Conservation (phyloP, 2,329 filamentous ascomycete species). For the Fusarium devonianum region DNA sequence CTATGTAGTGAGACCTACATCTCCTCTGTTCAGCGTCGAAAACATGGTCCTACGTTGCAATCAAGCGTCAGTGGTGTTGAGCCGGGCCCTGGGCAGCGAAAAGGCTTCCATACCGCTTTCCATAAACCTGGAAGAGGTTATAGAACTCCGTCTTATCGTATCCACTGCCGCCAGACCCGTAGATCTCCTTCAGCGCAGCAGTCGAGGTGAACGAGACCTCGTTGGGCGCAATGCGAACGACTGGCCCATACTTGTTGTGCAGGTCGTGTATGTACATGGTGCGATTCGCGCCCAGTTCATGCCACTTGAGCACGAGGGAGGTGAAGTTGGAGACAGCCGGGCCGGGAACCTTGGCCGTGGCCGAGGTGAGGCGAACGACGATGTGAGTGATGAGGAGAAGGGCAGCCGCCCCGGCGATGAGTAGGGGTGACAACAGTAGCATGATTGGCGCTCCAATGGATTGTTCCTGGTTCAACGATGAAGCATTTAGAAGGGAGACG, state of each 20-base stretch:
- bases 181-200: slow-evolving; percentile 67
- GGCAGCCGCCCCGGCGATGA: slow-evolving; percentile 33
- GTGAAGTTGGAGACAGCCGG: slow-evolving; percentile 58
- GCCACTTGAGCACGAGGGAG: slow-evolving; percentile 59
- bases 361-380: slow-evolving; percentile 43
- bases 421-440: slow-evolving; percentile 42
- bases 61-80: slow-evolving; percentile 3
- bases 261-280: slow-evolving; percentile 63
- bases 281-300: slow-evolving; percentile 62
- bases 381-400: slow-evolving; percentile 41
- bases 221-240: slow-evolving; percentile 63
- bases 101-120: slow-evolving; percentile 55
- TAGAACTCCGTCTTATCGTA: slow-evolving; percentile 73
- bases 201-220: slow-evolving; percentile 67
- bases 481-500: not conserved
- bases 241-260: slow-evolving; percentile 63
- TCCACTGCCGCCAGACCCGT: slow-evolving; percentile 66
- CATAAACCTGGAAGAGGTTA: slow-evolving; percentile 65
- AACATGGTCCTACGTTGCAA: slow-evolving; percentile 62
- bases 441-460: too few relatives aligned
- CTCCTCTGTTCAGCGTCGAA: slow-evolving; percentile 61
- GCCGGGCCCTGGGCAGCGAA: slow-evolving; percentile 4
- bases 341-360: slow-evolving; percentile 55
- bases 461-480: too few relatives aligned
- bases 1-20: slow-evolving; percentile 48